phyloP scores from a whole-genome alignment of 106 monocot species.

The Amphibolis antarctica region DNA sequence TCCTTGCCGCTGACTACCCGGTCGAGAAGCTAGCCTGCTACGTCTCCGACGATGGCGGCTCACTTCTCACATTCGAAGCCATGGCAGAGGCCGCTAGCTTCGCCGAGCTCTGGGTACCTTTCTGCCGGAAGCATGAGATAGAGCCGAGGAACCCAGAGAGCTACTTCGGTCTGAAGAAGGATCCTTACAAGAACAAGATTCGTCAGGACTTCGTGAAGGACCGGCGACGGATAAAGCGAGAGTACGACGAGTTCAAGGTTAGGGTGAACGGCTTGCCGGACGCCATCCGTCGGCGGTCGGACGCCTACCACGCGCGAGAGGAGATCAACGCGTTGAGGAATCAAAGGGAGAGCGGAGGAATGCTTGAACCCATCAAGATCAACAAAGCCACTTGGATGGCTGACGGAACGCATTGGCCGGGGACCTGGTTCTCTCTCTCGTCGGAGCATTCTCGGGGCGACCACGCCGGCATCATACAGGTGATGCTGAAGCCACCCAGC shows the following conservation, averaged over 20 bases:
- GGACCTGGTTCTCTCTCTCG: slow-evolving; percentile 51
- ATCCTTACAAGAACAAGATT: slow-evolving; percentile 77
- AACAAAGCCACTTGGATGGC: slow-evolving; percentile 89
- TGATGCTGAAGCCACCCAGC: slow-evolving; percentile 82
- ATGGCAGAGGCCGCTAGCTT: slow-evolving; percentile 82
- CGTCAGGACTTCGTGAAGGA: slow-evolving; percentile 64
- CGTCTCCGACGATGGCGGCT: slow-evolving; percentile 75
- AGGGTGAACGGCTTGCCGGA: slow-evolving; percentile 69
- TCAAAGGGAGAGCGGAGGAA: slow-evolving; percentile 41
- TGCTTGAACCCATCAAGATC: slow-evolving; percentile 45
- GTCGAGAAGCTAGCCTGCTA: slow-evolving; percentile 84
- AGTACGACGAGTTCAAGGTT: slow-evolving; percentile 86
- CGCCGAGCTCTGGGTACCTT: slow-evolving; percentile 63
- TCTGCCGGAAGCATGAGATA: slow-evolving; percentile 66
- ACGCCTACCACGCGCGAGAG: slow-evolving; percentile 65
- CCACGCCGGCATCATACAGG: slow-evolving; percentile 78
- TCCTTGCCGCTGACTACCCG: slow-evolving; percentile 65
- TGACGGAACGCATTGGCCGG: slow-evolving; percentile 79
- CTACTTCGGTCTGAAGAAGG: slow-evolving; percentile 56
- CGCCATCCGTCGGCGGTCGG: slow-evolving; percentile 57
- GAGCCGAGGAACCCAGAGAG: slow-evolving; percentile 78
- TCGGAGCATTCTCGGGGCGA: slow-evolving; percentile 45
- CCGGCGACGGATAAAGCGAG: slow-evolving; percentile 60
- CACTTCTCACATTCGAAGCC: slow-evolving; percentile 75
- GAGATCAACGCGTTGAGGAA: slow-evolving; percentile 54